Conservation (phyloP, 257 asterid genomes). For the Ehretia macrophylla region DNA sequence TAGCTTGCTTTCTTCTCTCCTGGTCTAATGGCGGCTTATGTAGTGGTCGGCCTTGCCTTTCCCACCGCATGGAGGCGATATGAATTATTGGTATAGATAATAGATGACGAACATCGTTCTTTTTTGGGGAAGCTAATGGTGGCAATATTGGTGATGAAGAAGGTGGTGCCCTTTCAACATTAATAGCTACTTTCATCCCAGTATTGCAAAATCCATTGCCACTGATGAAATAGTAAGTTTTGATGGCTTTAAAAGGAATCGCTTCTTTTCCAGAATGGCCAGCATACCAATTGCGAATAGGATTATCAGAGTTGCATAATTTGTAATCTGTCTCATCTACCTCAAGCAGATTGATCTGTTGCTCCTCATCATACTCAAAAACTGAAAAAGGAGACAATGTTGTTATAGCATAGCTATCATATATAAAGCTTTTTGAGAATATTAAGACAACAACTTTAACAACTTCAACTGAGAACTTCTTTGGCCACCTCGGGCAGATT, state of each 20-base stretch:
- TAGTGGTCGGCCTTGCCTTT: constrained; percentile 44
- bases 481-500: too few species aligned
- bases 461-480: too few species aligned
- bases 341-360: constrained; percentile 66
- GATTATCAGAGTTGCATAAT: constrained; percentile 53
- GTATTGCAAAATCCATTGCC: neutral
- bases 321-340: constrained; percentile 68
- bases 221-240: neutral
- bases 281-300: constrained; percentile 63
- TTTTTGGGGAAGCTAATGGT: neutral
- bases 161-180: neutral
- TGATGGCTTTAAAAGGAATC: neutral
- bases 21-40: too few species aligned
- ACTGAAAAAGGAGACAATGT: constrained; percentile 31
- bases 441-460: too few species aligned
- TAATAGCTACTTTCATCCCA: neutral
- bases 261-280: too few species aligned
- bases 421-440: too few species aligned
- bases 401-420: too few species aligned
- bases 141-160: neutral
- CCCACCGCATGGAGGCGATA: too few species aligned
- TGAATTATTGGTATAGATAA: too few species aligned
- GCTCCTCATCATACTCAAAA: constrained; percentile 72
- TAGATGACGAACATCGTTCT: neutral
- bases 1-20: constrained; percentile 12